phyloP scores from a whole-genome alignment of 2,329 filamentous ascomycete species.

The Aureobasidium sp. region DNA sequence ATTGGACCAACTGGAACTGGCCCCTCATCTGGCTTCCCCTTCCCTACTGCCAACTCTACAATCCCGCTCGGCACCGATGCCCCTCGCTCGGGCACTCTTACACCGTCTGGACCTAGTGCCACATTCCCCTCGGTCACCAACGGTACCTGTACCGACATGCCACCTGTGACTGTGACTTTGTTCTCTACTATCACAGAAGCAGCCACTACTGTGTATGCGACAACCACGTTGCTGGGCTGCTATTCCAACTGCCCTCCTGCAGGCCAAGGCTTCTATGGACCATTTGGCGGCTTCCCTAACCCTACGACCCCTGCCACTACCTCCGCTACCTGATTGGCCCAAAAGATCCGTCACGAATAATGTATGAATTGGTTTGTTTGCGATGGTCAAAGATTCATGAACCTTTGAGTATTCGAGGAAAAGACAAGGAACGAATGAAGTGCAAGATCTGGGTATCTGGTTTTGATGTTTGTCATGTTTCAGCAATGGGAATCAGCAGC shows the following conservation, averaged over 20 bases:
- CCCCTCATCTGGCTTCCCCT: background rate
- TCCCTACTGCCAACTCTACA: background rate
- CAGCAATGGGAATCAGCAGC: background rate
- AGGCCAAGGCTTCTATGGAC: slow-evolving; percentile 9
- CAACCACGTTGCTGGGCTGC: slow-evolving; percentile 15
- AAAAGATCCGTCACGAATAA: background rate
- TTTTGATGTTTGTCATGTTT: background rate
- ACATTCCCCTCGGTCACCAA: background rate
- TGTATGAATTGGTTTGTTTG: background rate
- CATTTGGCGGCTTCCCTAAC: background rate
- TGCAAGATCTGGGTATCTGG: background rate
- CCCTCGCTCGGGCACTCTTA: background rate
- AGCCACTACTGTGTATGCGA: slow-evolving; percentile 4
- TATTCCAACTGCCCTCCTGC: slow-evolving; percentile 15
- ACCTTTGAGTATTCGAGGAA: background rate
- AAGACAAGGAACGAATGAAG: background rate
- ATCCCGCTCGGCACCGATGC: background rate
- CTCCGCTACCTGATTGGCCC: background rate
- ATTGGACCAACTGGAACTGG: background rate
- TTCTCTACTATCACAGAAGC: slow-evolving; percentile 5
- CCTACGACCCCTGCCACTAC: background rate
- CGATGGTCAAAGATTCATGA: background rate
- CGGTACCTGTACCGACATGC: background rate
- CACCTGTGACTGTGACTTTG: background rate
- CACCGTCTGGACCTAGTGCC: background rate